Evolutionary conservation across 108 stramenopile species (phyloP).

Genomic region (Stephanodiscus triporus): DNA sequence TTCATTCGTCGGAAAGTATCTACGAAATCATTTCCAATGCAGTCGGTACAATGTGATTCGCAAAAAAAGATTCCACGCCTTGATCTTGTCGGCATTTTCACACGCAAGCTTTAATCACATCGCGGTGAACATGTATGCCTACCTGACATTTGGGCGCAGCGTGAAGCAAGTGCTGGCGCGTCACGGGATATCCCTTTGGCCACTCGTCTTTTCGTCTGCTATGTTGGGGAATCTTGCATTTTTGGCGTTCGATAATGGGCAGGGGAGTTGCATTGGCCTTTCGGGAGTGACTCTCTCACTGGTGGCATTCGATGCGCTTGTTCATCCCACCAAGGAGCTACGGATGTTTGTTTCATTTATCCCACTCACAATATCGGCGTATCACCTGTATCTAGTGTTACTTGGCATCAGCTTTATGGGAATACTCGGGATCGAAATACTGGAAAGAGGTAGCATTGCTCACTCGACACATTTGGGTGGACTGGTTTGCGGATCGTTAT

Average conservation of each 20-base stretch:
- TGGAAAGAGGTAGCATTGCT: constrained; percentile 49
- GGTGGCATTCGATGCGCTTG: constrained; percentile 60
- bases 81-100: constrained; percentile 63
- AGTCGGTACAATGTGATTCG: constrained; percentile 46
- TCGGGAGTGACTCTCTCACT: constrained; percentile 71
- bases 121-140: constrained; percentile 60
- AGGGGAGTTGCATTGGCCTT: constrained; percentile 65
- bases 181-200: constrained; percentile 50
- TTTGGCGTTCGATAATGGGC: constrained; percentile 27
- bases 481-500: constrained; percentile 66
- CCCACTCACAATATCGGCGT: constrained; percentile 62
- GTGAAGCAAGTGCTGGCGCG: constrained; percentile 23
- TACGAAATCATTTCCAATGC: constrained; percentile 61
- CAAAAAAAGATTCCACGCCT: constrained; percentile 41
- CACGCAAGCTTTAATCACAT: constrained; percentile 67
- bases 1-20: constrained; percentile 6
- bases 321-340: constrained; percentile 53
- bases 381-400: constrained; percentile 50
- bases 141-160: constrained; percentile 58
- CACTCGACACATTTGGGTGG: constrained; percentile 83
- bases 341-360: constrained; percentile 57
- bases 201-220: constrained; percentile 58
- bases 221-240: constrained; percentile 46
- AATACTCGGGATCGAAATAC: constrained; percentile 26
- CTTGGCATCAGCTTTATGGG: constrained; percentile 53